Evolutionary conservation across 345 rosid species (phyloP).

Genomic region (Lepidium sativum): DNA sequence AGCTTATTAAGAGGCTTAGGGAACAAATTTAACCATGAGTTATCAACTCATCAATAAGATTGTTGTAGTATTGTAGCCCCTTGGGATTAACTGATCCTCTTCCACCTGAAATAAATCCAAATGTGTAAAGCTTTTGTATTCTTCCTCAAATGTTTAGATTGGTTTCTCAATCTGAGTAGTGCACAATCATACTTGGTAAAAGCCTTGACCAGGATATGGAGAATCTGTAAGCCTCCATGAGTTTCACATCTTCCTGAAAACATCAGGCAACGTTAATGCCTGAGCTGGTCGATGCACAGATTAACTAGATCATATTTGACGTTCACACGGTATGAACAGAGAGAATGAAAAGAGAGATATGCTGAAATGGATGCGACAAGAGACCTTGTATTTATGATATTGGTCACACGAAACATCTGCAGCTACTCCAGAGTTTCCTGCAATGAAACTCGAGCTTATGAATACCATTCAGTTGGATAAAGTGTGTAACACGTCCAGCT

Average conservation of each 20-base stretch:
- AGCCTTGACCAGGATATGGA: conserved; percentile 84
- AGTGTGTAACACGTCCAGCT: background rate
- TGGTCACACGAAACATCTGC: conserved; percentile 48
- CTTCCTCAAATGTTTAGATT: background rate
- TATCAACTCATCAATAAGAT: conserved; percentile 39
- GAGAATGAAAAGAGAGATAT: background rate
- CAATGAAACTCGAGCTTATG: background rate
- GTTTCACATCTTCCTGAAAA: conserved; percentile 67
- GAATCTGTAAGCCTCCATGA: conserved; percentile 69
- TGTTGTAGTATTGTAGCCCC: conserved; percentile 56
- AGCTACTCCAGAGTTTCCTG: conserved; percentile 33
- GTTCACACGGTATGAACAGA: background rate
- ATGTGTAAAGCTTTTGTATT: background rate
- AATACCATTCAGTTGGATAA: background rate
- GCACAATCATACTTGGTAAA: conserved; percentile 43
- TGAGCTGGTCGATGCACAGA: background rate
- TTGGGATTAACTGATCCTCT: conserved; percentile 50
- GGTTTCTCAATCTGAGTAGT: background rate
- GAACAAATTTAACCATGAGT: conserved; percentile 32
- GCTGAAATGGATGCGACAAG: background rate
- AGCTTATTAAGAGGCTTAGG: background rate
- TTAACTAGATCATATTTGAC: background rate
- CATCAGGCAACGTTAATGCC: background rate
- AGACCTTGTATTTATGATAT: conserved; percentile 64
- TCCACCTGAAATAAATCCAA: conserved; percentile 36